Percentiles rank a stretch among this genome's conserved stretches.
Conservation (phyloP, 768 basidiomycete genomes). For the Cystoderma amianthinum region DNA sequence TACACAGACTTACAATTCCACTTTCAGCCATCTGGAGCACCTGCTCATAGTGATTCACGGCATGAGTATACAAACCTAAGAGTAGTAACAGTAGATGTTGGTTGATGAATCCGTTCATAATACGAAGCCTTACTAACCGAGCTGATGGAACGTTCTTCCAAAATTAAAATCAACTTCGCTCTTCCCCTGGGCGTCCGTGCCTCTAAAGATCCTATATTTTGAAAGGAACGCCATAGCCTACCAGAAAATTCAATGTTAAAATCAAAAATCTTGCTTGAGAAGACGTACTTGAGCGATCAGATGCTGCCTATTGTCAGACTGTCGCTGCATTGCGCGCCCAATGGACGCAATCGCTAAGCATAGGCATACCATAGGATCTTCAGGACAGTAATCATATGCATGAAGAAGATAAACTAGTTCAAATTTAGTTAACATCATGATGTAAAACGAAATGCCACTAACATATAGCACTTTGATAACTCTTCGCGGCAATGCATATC, state of each 20-base stretch:
- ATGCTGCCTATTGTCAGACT: slow-evolving; percentile 91
- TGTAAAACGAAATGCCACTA: slow-evolving; percentile 20
- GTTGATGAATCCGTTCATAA: no score
- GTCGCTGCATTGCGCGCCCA: slow-evolving; percentile 88
- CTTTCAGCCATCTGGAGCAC: slow-evolving; percentile 60
- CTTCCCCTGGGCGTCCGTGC: slow-evolving; percentile 28
- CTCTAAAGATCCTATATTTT: slow-evolving; percentile 67
- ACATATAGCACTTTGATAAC: slow-evolving; percentile 91
- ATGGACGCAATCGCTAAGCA: slow-evolving; percentile 79
- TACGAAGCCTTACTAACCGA: slow-evolving; percentile 71
- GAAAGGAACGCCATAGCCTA: slow-evolving; percentile 83
- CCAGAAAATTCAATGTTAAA: not conserved
- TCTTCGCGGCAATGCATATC: slow-evolving; percentile 75
- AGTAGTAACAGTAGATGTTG: no score
- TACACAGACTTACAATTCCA: slow-evolving; percentile 25
- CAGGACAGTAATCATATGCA: slow-evolving; percentile 77
- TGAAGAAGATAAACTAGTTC: slow-evolving; percentile 78
- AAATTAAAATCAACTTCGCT: slow-evolving; percentile 93
- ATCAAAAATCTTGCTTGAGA: not conserved
- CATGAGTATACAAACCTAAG: slow-evolving; percentile 73
- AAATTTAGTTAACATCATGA: not conserved
- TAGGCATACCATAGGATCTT: slow-evolving; percentile 84
- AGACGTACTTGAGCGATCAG: slow-evolving; percentile 61
- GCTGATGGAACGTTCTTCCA: slow-evolving; percentile 85
- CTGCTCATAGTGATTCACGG: slow-evolving; percentile 77